Percentiles rank a stretch among this genome's conserved stretches.
phyloP scores from a whole-genome alignment of 495 filamentous ascomycete genomes.

The Saxophila tyrrhenica region DNA sequence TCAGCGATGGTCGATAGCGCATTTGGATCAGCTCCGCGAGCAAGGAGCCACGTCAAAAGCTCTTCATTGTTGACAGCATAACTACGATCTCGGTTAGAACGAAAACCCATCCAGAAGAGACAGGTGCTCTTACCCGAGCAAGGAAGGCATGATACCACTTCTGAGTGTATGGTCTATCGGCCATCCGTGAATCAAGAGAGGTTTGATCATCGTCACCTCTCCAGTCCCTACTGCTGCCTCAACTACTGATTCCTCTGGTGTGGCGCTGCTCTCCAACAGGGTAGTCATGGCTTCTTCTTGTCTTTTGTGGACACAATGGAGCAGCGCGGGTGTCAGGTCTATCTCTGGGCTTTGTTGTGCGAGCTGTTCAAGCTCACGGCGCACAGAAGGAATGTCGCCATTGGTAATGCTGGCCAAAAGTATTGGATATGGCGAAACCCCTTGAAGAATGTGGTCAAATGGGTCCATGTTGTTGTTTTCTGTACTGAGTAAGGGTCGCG shows the following conservation, averaged over 20 bases:
- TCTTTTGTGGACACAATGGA: neutral
- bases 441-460: neutral
- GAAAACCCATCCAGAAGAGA: neutral
- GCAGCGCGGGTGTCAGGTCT: conserved; percentile 1
- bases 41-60: conserved; percentile 2
- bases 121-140: conserved; percentile 1
- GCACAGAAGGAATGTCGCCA: conserved; percentile 1
- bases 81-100: conserved; percentile 1
- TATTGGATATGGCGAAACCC: neutral
- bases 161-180: neutral
- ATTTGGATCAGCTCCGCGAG: conserved; percentile 2
- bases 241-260: neutral
- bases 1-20: conserved; percentile 3
- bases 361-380: conserved; percentile 1
- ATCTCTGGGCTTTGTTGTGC: neutral
- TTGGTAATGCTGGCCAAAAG: conserved; percentile 1
- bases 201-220: neutral
- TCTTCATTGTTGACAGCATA: conserved; percentile 3
- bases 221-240: neutral
- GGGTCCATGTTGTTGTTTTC: neutral
- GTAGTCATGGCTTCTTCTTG: neutral
- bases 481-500: neutral
- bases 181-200: conserved; percentile 3
- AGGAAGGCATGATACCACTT: neutral
- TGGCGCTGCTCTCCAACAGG: neutral